These are phyloP conservation scores for Ustilago sp. DNA, from an alignment of 1,284 basidiomycete species.

Conservation along the genomic window DNA sequence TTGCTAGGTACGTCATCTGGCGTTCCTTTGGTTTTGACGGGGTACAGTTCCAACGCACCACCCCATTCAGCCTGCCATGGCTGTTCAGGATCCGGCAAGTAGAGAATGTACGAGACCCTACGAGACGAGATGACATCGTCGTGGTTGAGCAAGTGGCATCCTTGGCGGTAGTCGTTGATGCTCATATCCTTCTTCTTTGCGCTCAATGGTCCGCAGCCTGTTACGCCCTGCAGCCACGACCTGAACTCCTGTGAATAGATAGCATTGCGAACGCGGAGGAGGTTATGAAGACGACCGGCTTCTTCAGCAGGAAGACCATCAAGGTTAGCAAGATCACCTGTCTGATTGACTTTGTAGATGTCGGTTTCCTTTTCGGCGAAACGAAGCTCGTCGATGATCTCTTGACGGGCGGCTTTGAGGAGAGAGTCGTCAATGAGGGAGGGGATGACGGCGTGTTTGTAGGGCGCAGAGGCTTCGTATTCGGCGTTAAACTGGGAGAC, in stretches of 20 bases:
- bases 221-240: conserved; percentile 84
- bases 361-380: conserved; percentile 98
- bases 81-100: conserved; percentile 86
- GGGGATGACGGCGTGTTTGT: conserved; percentile 84
- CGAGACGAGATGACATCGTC: conserved; percentile 94
- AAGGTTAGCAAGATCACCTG: conserved; percentile 93
- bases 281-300: conserved; percentile 57
- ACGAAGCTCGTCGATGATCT: conserved; percentile 83
- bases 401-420: conserved; percentile 80
- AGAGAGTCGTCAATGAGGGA: conserved; percentile 87
- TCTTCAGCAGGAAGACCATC: conserved; percentile 76
- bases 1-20: conserved; percentile 61
- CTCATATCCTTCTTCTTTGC: conserved; percentile 96
- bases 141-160: conserved; percentile 81
- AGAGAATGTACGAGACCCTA: conserved; percentile 95
- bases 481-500: conserved; percentile 38
- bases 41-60: conserved; percentile 95
- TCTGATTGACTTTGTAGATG: conserved; percentile 99
- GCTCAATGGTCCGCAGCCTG: conserved; percentile 89
- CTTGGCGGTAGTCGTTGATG: conserved; percentile 88
- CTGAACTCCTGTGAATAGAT: conserved; percentile 91
- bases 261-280: conserved; percentile 84
- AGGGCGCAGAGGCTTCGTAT: conserved; percentile 74
- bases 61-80: conserved; percentile 84
- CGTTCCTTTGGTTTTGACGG: conserved; percentile 69